Conservation (phyloP, 176 grass and related monocot genomes). For the Carex parvula region DNA sequence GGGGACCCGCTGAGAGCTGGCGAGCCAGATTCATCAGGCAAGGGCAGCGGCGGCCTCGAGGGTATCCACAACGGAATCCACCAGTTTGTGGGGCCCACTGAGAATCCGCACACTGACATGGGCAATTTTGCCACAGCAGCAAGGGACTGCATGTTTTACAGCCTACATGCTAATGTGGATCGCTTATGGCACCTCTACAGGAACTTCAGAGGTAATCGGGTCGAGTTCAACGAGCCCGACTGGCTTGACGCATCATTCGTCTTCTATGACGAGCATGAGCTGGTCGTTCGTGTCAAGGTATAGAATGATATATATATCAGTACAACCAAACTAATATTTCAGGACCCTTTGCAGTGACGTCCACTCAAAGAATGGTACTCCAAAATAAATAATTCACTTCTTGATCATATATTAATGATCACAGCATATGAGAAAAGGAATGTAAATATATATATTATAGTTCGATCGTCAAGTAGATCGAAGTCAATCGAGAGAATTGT, state of each 20-base stretch:
- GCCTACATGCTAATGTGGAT: constrained; percentile 50
- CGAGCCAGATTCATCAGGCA: background rate
- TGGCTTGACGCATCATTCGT: constrained; percentile 56
- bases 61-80: constrained; percentile 46
- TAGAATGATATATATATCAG: background rate
- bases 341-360: too few relatives aligned
- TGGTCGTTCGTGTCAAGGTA: constrained; percentile 42
- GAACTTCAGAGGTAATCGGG: constrained; percentile 11
- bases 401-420: too few relatives aligned
- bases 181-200: constrained; percentile 33
- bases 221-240: constrained; percentile 39
- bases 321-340: too few relatives aligned
- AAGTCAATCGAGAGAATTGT: too few relatives aligned
- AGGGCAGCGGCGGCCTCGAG: constrained; percentile 26
- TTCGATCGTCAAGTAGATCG: too few relatives aligned
- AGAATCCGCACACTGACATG: constrained; percentile 25
- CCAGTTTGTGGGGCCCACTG: constrained; percentile 30
- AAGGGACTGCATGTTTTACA: constrained; percentile 48
- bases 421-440: too few relatives aligned
- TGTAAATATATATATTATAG: too few relatives aligned
- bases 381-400: too few relatives aligned
- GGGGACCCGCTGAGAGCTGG: constrained; percentile 42
- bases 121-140: constrained; percentile 45
- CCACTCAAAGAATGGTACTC: too few relatives aligned
- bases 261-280: constrained; percentile 53